Evolutionary conservation across 805 yeast species (phyloP).

Genomic region (Metschnikowia gruessii): DNA sequence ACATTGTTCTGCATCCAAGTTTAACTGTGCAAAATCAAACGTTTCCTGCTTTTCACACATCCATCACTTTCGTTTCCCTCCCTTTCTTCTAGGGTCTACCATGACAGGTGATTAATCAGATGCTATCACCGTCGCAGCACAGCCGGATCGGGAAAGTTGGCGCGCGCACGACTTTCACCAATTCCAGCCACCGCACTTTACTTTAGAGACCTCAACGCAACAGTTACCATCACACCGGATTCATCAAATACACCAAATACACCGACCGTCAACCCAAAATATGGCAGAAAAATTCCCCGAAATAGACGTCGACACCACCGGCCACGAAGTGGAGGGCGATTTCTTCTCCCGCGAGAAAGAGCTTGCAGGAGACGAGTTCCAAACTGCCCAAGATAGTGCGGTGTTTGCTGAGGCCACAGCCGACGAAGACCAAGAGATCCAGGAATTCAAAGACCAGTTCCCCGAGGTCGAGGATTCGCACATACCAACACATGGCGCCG

Average conservation of each 20-base stretch:
- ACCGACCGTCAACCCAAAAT: too few species aligned
- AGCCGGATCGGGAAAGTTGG: slow-evolving; percentile 1
- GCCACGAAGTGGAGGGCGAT: slow-evolving; percentile 44
- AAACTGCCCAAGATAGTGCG: slow-evolving; percentile 59
- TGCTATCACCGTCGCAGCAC: too few species aligned
- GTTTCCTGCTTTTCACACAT: too few species aligned
- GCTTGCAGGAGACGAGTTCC: slow-evolving; percentile 66
- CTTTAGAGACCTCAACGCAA: too few species aligned
- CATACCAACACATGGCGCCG: slow-evolving; percentile 11
- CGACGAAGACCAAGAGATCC: slow-evolving; percentile 41
- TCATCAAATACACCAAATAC: neutral
- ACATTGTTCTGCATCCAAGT: neutral
- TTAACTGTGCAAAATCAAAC: too few species aligned
- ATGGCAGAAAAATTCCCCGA: slow-evolving; percentile 82
- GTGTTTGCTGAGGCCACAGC: slow-evolving; percentile 38
- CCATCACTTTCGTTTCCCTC: too few species aligned
- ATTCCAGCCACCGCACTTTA: neutral
- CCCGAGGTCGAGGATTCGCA: slow-evolving; percentile 50
- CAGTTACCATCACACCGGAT: too few species aligned
- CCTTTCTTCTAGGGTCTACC: too few species aligned
- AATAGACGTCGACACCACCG: slow-evolving; percentile 37
- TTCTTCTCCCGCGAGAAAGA: slow-evolving; percentile 69
- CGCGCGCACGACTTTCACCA: slow-evolving; percentile 7
- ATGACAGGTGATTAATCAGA: too few species aligned
- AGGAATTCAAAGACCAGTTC: slow-evolving; percentile 61